Conservation (phyloP, 2,329 filamentous ascomycete genomes). For the Sphaceloma murrayae region DNA sequence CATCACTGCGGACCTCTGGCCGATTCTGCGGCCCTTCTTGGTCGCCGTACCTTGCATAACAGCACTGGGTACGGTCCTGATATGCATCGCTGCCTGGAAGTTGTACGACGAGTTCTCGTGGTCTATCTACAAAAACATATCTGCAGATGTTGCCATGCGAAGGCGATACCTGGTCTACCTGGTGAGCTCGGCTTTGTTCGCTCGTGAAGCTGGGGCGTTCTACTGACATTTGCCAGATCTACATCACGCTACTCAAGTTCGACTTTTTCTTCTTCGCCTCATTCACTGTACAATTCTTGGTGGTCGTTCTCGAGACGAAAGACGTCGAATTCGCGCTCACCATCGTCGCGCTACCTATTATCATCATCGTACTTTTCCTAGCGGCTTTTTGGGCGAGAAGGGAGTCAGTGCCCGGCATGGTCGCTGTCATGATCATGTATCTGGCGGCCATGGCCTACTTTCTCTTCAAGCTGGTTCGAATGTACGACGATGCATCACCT, state of each 20-base stretch:
- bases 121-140: constrained; percentile 99
- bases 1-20: constrained; percentile 53
- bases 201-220: too few species aligned
- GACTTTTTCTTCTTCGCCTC: constrained; percentile 99
- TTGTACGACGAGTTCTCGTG: constrained; percentile 97
- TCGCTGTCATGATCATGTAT: constrained; percentile 69
- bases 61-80: constrained; percentile 59
- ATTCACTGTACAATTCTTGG: constrained; percentile 95
- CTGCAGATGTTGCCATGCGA: constrained; percentile 93
- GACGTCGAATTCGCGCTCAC: constrained; percentile 77
- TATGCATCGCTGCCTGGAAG: constrained; percentile 80
- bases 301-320: constrained; percentile 64
- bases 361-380: constrained; percentile 74
- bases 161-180: constrained; percentile 93
- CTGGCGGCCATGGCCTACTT: constrained; percentile 88
- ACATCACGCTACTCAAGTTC: constrained; percentile 94
- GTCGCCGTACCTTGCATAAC: constrained; percentile 80
- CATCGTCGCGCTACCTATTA: constrained; percentile 80
- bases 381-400: constrained; percentile 77
- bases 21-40: constrained; percentile 61
- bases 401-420: constrained; percentile 73
- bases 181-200: constrained; percentile 44
- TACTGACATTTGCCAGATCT: constrained; percentile 55
- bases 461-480: constrained; percentile 94
- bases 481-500: constrained; percentile 56